Evolutionary conservation across 306 rosid species (phyloP).

Genomic region (Psophocarpus tetragonolobus): DNA sequence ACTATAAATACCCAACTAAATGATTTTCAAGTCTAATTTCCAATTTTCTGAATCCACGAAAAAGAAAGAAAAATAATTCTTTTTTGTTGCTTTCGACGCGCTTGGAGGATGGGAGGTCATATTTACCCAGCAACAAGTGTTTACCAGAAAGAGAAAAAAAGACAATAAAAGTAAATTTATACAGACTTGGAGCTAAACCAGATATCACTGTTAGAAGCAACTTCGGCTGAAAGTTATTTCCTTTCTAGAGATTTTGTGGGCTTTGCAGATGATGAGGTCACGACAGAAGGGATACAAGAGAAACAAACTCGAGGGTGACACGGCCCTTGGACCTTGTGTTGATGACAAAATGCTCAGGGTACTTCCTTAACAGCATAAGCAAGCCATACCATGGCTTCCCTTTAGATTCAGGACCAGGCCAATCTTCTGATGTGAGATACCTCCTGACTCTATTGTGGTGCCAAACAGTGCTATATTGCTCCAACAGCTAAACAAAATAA

Average conservation of each 20-base stretch:
- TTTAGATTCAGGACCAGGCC: slow-evolving; percentile 91
- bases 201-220: background rate
- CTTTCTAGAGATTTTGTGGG: background rate
- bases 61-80: background rate
- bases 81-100: background rate
- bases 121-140: background rate
- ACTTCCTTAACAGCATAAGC: slow-evolving; percentile 90
- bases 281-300: slow-evolving; percentile 89
- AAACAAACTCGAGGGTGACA: slow-evolving; percentile 80
- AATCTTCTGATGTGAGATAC: slow-evolving; percentile 86
- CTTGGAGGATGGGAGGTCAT: background rate
- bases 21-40: background rate
- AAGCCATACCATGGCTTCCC: slow-evolving; percentile 97
- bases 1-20: background rate
- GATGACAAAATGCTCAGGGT: slow-evolving; percentile 97
- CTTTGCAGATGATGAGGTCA: slow-evolving; percentile 22
- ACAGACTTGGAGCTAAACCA: background rate
- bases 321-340: slow-evolving; percentile 96
- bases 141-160: background rate
- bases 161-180: background rate
- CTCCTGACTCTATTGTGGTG: slow-evolving; percentile 85
- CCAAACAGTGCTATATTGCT: slow-evolving; percentile 77
- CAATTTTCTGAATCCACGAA: background rate
- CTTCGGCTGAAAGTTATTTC: background rate
- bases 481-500: slow-evolving; percentile 65